These are phyloP conservation scores for Pythium periplocum DNA, from an alignment of 352 stramenopile species.

Conservation along the genomic window DNA sequence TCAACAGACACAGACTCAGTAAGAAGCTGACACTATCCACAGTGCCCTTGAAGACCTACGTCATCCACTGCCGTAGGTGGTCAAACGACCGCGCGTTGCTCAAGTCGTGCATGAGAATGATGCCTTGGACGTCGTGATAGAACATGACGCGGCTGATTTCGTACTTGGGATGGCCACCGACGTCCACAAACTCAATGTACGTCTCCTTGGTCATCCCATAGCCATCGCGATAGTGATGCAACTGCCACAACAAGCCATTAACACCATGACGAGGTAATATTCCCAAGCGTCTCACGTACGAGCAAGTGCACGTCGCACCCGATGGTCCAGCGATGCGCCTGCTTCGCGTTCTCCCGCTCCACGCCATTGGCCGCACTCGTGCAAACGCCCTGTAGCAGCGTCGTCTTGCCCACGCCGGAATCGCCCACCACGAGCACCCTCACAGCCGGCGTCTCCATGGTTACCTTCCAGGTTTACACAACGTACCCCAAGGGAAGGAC, in stretches of 20 bases:
- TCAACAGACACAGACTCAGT: too few relatives aligned
- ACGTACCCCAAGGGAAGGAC: too few relatives aligned
- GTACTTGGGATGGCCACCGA: slow-evolving; percentile 78
- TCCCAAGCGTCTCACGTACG: slow-evolving; percentile 15
- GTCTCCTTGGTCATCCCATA: slow-evolving; percentile 37
- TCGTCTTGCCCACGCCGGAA: slow-evolving; percentile 82
- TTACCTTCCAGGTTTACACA: neutral
- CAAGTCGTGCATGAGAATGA: slow-evolving; percentile 81
- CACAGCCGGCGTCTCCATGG: slow-evolving; percentile 71
- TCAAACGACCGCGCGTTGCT: slow-evolving; percentile 74
- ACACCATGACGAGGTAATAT: neutral
- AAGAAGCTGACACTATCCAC: too few relatives aligned
- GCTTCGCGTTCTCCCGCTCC: slow-evolving; percentile 1
- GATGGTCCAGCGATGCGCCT: slow-evolving; percentile 60
- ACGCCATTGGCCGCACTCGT: slow-evolving; percentile 16
- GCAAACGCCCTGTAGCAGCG: slow-evolving; percentile 63
- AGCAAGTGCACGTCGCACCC: slow-evolving; percentile 81
- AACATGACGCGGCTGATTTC: slow-evolving; percentile 75
- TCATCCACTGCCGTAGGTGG: slow-evolving; percentile 36
- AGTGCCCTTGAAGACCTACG: neutral
- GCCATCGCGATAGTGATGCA: slow-evolving; percentile 27
- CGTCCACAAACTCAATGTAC: slow-evolving; percentile 82
- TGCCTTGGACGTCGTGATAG: slow-evolving; percentile 76
- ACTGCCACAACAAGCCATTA: slow-evolving; percentile 9
- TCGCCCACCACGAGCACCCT: slow-evolving; percentile 81